Percentiles rank a stretch among this genome's conserved stretches.
These are phyloP conservation scores for Monilinia laxa DNA, from an alignment of 2,329 filamentous ascomycete species.

Conservation along the genomic window DNA sequence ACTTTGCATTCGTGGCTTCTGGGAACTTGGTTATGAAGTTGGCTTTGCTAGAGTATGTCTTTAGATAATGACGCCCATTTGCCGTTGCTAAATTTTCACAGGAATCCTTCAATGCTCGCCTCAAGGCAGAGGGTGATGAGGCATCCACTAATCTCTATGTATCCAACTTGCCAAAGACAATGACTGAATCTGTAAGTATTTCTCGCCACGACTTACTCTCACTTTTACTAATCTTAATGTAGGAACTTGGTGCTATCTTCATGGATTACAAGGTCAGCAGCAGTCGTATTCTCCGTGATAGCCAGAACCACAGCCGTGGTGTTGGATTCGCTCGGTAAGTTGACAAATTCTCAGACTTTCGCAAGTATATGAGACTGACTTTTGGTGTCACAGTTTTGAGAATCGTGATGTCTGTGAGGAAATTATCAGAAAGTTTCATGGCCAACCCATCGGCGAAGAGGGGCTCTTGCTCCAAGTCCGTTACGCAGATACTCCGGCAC, in stretches of 20 bases:
- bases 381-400: constrained; percentile 67
- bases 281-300: constrained; percentile 91
- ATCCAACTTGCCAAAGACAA: constrained; percentile 88
- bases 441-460: constrained; percentile 72
- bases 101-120: constrained; percentile 97
- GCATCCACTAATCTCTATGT: constrained; percentile 94
- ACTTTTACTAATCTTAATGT: constrained; percentile 34
- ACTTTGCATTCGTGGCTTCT: constrained; percentile 93
- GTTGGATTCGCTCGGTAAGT: constrained; percentile 93
- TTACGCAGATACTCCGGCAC: constrained; percentile 93
- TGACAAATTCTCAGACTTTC: not conserved
- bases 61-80: constrained; percentile 19
- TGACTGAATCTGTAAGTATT: constrained; percentile 79
- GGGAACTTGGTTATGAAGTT: constrained; percentile 92
- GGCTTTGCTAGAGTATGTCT: constrained; percentile 83
- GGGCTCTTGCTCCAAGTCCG: constrained; percentile 87
- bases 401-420: constrained; percentile 84
- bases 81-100: constrained; percentile 43
- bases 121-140: constrained; percentile 93
- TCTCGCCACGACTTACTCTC: not conserved
- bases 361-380: constrained; percentile 17
- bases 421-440: constrained; percentile 84
- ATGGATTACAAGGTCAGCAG: constrained; percentile 81
- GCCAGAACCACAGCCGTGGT: constrained; percentile 88
- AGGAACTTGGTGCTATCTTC: constrained; percentile 79